Percentiles rank a stretch among this genome's conserved stretches.
These are phyloP conservation scores for Ogataea siamensis DNA, from an alignment of 805 yeast species.

Conservation along the genomic window DNA sequence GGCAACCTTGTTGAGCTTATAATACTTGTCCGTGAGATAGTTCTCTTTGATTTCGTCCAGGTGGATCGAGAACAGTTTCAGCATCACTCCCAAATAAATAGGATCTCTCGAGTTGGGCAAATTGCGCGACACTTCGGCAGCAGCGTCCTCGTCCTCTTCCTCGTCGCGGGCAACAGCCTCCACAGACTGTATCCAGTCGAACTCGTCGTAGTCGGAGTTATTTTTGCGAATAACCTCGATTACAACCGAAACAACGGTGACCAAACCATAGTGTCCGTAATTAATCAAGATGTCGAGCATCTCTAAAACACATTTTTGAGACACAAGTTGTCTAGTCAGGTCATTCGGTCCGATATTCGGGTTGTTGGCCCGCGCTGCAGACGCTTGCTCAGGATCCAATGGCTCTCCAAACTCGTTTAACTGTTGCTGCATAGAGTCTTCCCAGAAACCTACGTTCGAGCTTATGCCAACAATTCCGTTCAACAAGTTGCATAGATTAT, in stretches of 20 bases:
- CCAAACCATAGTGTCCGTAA: conserved; percentile 76
- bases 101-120: conserved; percentile 92
- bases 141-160: conserved; percentile 7
- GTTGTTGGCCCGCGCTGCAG: conserved; percentile 44
- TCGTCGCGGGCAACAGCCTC: conserved; percentile 18
- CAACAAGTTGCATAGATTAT: conserved; percentile 64
- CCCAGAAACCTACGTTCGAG: conserved; percentile 38
- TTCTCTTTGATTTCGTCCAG: conserved; percentile 31
- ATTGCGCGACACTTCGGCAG: conserved; percentile 28
- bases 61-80: conserved; percentile 63
- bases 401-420: conserved; percentile 60
- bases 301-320: conserved; percentile 59
- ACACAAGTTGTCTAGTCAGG: conserved; percentile 84
- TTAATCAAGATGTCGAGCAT: conserved; percentile 73
- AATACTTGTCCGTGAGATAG: conserved; percentile 32
- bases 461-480: conserved; percentile 75
- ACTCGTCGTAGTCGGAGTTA: conserved; percentile 86
- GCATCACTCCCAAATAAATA: conserved; percentile 82
- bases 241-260: conserved; percentile 90
- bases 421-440: conserved; percentile 22
- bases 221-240: conserved; percentile 93
- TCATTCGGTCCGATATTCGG: conserved; percentile 96
- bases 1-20: conserved; percentile 25
- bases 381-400: conserved; percentile 45
- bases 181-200: conserved; percentile 35